These are phyloP conservation scores for Epichloe gansuensis DNA, from an alignment of 2,329 filamentous ascomycete species.

Conservation along the genomic window DNA sequence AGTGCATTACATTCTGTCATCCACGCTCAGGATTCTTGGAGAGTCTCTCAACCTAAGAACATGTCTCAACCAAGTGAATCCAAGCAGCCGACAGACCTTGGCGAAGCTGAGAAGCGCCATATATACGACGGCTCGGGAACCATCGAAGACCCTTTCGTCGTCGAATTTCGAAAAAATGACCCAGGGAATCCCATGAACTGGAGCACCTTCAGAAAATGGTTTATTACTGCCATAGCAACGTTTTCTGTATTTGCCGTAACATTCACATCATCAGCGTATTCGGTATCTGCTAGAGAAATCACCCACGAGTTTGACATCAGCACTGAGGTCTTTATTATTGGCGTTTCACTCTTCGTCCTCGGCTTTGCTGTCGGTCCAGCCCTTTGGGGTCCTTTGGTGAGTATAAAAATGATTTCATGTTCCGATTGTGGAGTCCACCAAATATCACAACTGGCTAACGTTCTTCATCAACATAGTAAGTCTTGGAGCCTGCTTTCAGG, in stretches of 20 bases:
- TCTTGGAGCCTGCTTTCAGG: too few relatives aligned
- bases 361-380: slow-evolving; percentile 44
- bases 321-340: slow-evolving; percentile 58
- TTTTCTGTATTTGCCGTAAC: not conserved
- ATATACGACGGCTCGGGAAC: not conserved
- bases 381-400: slow-evolving; percentile 43
- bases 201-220: not conserved
- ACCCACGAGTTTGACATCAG: slow-evolving; percentile 56
- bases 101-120: not conserved
- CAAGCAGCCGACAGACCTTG: not conserved
- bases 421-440: too few relatives aligned
- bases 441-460: too few relatives aligned
- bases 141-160: not conserved
- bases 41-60: not conserved
- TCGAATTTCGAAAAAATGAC: not conserved
- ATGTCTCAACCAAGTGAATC: not conserved
- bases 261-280: not conserved
- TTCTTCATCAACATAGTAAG: too few relatives aligned
- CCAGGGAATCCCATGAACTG: not conserved
- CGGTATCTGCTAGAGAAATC: slow-evolving; percentile 33
- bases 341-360: slow-evolving; percentile 46
- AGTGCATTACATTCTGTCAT: not conserved
- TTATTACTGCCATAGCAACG: not conserved
- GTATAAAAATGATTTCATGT: too few relatives aligned
- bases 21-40: not conserved